Base-by-base conservation (phyloP, 306 rosid genomes). In the Lathyrus aphaca region DNA sequence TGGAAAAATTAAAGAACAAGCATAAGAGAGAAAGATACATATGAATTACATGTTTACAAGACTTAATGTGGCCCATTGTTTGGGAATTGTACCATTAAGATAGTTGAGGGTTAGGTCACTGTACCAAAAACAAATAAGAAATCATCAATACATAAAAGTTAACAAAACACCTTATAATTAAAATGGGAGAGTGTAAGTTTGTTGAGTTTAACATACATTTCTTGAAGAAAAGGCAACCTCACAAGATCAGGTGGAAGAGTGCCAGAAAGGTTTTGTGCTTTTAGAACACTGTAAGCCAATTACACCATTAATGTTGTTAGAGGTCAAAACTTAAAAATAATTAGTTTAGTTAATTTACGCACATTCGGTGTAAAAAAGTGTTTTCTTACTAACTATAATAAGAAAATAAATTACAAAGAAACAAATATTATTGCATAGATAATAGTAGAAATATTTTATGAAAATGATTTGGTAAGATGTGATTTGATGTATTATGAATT, bases 51-150 rank as follows among this genome's bases (percentile, higher is more conserved):
- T 78, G 77, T 54, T 63, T 60, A 75, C 23, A 30, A 87, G 86
- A n/a, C 61, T 68, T 51, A 76, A 29, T 49, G 75, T 61, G 27
- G 68, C 86, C 90, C 85, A 88, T 74, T 77, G 32, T 19, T 25
- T 64, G 13, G 90, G 90, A 60, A 88, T 86, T 71, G 91, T 57
- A 49, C 95, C 91, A n/a, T 57, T 82, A 48, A 86, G 83, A 72
- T 83, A 88, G 79, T 88, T 88, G 73, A 51, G 82, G 44, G 75
- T 13, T 16, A 87, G 68, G 50, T 87, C 88, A 12, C 88, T 87
- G 71, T 57, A 71, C 7, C 25, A 29, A 54, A 32, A 49, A 69
- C 38, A 79, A 51, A 69, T 37, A 21, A 25, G 39, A 25, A 63
- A 10, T 2, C 40, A 32, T 62, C 15, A 27, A 11, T 21, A 9